phyloP scores from a whole-genome alignment of 768 basidiomycete species.

The Udeniomyces megalosporus region DNA sequence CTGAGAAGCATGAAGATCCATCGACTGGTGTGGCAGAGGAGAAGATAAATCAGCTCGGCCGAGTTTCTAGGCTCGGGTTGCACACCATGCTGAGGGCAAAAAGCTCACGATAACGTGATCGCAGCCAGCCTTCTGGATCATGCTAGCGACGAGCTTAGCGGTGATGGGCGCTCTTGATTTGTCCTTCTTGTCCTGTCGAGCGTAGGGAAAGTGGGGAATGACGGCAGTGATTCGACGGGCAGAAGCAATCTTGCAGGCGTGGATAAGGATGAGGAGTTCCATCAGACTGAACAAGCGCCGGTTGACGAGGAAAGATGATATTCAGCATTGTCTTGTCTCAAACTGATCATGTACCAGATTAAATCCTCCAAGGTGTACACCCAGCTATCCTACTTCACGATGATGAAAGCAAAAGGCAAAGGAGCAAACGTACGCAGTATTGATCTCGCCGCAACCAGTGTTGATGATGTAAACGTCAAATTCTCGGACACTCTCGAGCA shows the following conservation, averaged over 20 bases:
- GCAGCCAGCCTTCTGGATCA: slow-evolving; percentile 90
- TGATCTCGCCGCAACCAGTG: slow-evolving; percentile 15
- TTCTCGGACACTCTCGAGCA: slow-evolving; percentile 86
- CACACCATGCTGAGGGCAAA: background rate
- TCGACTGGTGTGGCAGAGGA: slow-evolving; percentile 41
- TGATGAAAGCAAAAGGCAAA: slow-evolving; percentile 15
- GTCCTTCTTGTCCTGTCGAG: slow-evolving; percentile 85
- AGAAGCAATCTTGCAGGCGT: slow-evolving; percentile 91
- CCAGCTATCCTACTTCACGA: too few relatives aligned
- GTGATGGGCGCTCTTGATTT: slow-evolving; percentile 90
- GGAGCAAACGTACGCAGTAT: slow-evolving; percentile 9
- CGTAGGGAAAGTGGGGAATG: slow-evolving; percentile 77
- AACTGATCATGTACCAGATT: too few relatives aligned
- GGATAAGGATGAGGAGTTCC: slow-evolving; percentile 97
- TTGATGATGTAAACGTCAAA: slow-evolving; percentile 99
- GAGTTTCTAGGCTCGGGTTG: background rate
- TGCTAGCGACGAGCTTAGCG: slow-evolving; percentile 94
- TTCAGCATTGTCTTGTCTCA: too few relatives aligned
- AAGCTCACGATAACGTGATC: slow-evolving; percentile 67
- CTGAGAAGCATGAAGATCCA: slow-evolving; percentile 94
- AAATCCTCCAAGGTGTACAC: background rate
- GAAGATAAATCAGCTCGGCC: background rate
- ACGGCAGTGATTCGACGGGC: slow-evolving; percentile 92
- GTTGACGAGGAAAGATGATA: too few relatives aligned
- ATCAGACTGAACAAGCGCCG: slow-evolving; percentile 57